Percentiles rank a stretch among this genome's conserved stretches.
Conservation (phyloP, 306 rosid species). For the Trifolium repens region DNA sequence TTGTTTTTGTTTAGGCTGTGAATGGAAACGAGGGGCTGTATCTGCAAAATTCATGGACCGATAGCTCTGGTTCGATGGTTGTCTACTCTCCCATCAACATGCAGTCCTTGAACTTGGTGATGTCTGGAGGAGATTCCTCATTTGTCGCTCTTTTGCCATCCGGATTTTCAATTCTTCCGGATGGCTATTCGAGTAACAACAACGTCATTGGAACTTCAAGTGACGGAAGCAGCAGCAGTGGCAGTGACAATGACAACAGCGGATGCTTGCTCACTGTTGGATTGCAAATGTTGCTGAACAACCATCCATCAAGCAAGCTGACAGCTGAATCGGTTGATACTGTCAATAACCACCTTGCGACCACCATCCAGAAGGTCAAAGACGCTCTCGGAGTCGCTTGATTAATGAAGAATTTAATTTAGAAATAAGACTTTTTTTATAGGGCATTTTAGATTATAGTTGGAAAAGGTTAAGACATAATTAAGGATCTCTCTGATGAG, state of each 20-base stretch:
- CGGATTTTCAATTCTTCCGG: conserved; percentile 76
- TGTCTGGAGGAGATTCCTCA: neutral
- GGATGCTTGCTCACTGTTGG: conserved; percentile 77
- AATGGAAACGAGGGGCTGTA: no score
- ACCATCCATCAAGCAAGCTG: conserved; percentile 56
- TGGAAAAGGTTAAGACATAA: conserved; percentile 32
- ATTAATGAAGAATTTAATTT: conserved; percentile 15
- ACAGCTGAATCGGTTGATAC: conserved; percentile 71
- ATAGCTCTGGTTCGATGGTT: conserved; percentile 64
- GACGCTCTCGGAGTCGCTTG: conserved; percentile 55
- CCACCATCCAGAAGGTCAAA: conserved; percentile 76
- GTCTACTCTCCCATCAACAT: conserved; percentile 58
- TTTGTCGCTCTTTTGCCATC: conserved; percentile 72
- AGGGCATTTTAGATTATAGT: conserved; percentile 38
- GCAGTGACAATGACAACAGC: neutral
- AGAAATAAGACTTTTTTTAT: neutral
- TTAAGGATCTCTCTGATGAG: conserved; percentile 31
- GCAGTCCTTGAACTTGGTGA: no score
- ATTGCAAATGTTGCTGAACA: conserved; percentile 64
- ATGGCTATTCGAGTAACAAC: conserved; percentile 39
- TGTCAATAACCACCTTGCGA: conserved; percentile 55
- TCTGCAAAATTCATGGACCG: conserved; percentile 43
- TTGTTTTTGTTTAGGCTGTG: no score
- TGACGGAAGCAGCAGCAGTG: neutral
- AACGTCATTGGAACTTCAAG: neutral